Percentiles rank a stretch among this genome's conserved stretches.
Evolutionary conservation across 164 flowering plant genomes (phyloP).

Genomic region (Santalum album): DNA sequence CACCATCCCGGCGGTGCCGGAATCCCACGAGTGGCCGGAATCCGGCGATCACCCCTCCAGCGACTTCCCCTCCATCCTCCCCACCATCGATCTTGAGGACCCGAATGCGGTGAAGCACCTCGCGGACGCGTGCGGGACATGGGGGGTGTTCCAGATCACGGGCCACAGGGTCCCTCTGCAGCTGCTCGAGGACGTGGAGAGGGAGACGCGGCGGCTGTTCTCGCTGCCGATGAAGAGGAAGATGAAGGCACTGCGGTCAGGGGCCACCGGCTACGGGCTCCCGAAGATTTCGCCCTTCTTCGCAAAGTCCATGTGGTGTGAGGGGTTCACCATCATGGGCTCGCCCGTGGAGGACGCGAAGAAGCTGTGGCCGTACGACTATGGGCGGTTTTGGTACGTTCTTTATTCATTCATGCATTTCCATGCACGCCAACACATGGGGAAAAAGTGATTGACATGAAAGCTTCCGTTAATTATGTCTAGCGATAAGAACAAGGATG

Average conservation of each 20-base stretch:
- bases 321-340: slow-evolving; percentile 54
- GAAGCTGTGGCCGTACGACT: slow-evolving; percentile 44
- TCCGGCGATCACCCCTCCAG: neutral
- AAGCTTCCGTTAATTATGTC: neutral
- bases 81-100: slow-evolving; percentile 35
- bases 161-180: slow-evolving; percentile 34
- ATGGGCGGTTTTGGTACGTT: slow-evolving; percentile 38
- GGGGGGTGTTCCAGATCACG: slow-evolving; percentile 47
- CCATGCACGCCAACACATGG: slow-evolving; percentile 9
- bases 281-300: slow-evolving; percentile 39
- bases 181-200: slow-evolving; percentile 29
- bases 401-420: slow-evolving; percentile 23
- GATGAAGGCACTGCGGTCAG: slow-evolving; percentile 30
- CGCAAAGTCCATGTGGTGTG: slow-evolving; percentile 54
- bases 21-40: slow-evolving; percentile 39
- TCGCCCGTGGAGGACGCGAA: slow-evolving; percentile 33
- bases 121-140: slow-evolving; percentile 34
- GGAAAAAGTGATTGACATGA: neutral
- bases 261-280: slow-evolving; percentile 51
- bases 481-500: too few relatives aligned
- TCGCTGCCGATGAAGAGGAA: slow-evolving; percentile 35
- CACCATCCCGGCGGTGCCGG: slow-evolving; percentile 29
- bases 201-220: slow-evolving; percentile 31
- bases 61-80: slow-evolving; percentile 8
- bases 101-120: slow-evolving; percentile 20